phyloP scores from a whole-genome alignment of 495 filamentous ascomycete species.

The Neurospora africana region DNA sequence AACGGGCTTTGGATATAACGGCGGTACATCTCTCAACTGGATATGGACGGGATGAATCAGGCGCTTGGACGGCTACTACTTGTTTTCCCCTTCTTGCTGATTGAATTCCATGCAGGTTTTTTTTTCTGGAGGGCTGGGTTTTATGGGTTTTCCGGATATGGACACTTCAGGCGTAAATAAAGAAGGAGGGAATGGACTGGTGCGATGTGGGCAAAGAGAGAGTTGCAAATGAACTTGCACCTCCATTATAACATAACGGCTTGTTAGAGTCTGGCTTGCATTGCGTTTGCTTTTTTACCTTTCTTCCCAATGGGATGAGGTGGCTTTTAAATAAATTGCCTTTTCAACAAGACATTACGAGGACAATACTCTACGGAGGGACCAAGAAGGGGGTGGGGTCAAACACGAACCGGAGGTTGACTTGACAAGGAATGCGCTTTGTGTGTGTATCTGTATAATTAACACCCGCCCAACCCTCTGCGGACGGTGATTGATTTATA shows the following conservation, averaged over 20 bases:
- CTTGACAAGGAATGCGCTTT: neutral
- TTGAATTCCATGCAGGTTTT: neutral
- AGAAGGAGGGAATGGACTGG: neutral
- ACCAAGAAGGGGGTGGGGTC: neutral
- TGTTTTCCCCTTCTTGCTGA: neutral
- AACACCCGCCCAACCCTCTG: neutral
- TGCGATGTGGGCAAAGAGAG: neutral
- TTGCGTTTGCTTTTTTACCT: neutral
- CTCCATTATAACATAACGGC: neutral
- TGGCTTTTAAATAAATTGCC: neutral
- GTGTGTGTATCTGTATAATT: neutral
- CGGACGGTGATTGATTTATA: neutral
- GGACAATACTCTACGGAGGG: neutral
- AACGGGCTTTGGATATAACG: neutral
- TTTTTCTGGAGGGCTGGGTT: neutral
- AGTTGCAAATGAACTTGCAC: neutral
- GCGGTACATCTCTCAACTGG: neutral
- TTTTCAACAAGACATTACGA: neutral
- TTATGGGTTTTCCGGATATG: neutral
- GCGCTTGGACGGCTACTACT: neutral
- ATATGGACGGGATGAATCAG: neutral
- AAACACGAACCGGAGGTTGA: neutral
- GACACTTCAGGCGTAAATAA: neutral
- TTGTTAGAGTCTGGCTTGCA: neutral
- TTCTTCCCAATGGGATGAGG: neutral